A percentile compares a stretch with the other conserved stretches of the same genome.
Evolutionary conservation across 495 filamentous ascomycete species (phyloP).

Genomic region (Bacidia rubella): DNA sequence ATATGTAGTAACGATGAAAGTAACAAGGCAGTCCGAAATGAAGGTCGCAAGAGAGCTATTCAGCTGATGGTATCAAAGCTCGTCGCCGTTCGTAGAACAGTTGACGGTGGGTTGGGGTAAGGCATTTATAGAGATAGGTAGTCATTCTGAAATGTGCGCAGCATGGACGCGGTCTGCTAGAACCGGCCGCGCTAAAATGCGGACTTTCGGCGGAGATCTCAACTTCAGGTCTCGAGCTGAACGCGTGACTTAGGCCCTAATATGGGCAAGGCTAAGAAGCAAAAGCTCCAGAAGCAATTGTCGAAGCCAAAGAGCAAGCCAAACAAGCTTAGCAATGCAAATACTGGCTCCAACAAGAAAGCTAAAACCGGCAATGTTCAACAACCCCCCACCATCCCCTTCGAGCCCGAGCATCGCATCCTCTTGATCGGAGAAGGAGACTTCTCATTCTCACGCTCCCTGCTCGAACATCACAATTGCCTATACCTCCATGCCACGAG

Average conservation of each 20-base stretch:
- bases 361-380: neutral
- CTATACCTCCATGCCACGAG: slow-evolving; percentile 48
- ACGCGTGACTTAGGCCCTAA: neutral
- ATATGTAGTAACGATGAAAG: no score
- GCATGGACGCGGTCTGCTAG: no score
- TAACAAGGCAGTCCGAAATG: no score
- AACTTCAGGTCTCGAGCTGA: neutral
- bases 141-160: no score
- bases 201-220: neutral
- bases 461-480: slow-evolving; percentile 59
- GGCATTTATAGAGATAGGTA: no score
- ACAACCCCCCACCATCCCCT: slow-evolving; percentile 51
- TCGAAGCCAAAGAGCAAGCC: slow-evolving; percentile 7
- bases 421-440: slow-evolving; percentile 86
- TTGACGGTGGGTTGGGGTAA: no score
- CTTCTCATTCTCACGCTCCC: slow-evolving; percentile 73
- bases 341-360: neutral
- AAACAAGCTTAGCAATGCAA: neutral
- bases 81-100: no score
- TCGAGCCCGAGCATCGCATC: slow-evolving; percentile 53
- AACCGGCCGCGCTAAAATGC: neutral
- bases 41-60: no score
- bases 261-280: slow-evolving; percentile 17
- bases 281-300: slow-evolving; percentile 3
- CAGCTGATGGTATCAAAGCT: no score